These are phyloP conservation scores for Stachybotrys elegans DNA, from an alignment of 2,329 filamentous ascomycete genomes.

Conservation along the genomic window DNA sequence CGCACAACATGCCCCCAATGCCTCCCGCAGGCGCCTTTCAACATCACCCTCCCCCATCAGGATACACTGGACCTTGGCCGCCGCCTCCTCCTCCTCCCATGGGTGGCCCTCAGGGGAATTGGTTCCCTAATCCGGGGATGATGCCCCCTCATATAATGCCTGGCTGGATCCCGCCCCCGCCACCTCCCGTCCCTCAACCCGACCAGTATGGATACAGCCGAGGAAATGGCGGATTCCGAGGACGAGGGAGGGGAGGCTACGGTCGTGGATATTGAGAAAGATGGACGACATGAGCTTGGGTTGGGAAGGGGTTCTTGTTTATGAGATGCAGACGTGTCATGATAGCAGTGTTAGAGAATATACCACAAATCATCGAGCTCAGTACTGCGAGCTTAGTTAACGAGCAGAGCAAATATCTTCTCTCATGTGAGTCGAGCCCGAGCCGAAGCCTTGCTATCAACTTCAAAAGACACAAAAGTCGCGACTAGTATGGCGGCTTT, in stretches of 20 bases:
- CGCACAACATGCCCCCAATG: constrained; percentile 12
- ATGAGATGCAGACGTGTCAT: too few species aligned
- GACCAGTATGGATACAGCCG: constrained; percentile 16
- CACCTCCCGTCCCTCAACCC: constrained; percentile 13
- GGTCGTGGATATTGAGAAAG: constrained; percentile 24
- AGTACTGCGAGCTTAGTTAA: too few species aligned
- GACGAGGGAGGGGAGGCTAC: constrained; percentile 24
- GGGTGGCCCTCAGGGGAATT: constrained; percentile 14
- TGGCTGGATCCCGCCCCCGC: constrained; percentile 17
- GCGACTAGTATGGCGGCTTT: too few species aligned
- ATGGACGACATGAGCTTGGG: constrained; percentile 6
- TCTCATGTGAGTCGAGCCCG: too few species aligned
- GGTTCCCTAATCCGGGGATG: constrained; percentile 22
- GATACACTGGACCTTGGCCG: constrained; percentile 38
- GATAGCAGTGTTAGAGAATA: too few species aligned
- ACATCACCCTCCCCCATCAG: constrained; percentile 30
- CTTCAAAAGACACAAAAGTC: too few species aligned
- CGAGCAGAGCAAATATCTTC: too few species aligned
- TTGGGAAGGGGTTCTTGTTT: too few species aligned
- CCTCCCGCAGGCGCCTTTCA: constrained; percentile 22
- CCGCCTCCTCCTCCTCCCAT: constrained; percentile 29
- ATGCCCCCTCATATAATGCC: constrained; percentile 21
- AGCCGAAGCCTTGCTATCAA: too few species aligned
- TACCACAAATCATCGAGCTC: too few species aligned
- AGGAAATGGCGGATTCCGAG: constrained; percentile 19